phyloP scores from a whole-genome alignment of 345 rosid species.

The Pugionium dolabratum region DNA sequence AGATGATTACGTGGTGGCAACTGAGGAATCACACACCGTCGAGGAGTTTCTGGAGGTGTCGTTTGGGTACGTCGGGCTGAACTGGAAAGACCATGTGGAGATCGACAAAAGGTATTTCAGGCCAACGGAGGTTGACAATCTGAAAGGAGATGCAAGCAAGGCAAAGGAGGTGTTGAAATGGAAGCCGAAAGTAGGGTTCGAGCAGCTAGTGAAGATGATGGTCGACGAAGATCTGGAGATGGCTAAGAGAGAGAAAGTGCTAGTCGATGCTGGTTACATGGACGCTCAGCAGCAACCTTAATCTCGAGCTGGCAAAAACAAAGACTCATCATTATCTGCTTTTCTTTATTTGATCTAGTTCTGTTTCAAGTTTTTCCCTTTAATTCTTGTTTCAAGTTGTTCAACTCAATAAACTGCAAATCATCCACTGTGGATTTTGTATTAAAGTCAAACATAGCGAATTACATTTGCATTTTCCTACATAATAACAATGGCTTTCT shows the following conservation, averaged over 20 bases:
- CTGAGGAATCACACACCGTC: slow-evolving; percentile 88
- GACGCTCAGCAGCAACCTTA: slow-evolving; percentile 90
- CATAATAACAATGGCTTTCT: not conserved
- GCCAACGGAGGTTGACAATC: slow-evolving; percentile 62
- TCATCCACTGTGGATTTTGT: slow-evolving; percentile 22
- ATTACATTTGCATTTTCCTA: slow-evolving; percentile 21
- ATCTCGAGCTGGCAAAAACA: not conserved
- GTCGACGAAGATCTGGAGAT: slow-evolving; percentile 76
- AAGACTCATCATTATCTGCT: not conserved
- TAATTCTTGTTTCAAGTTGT: slow-evolving; percentile 18
- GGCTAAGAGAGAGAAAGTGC: slow-evolving; percentile 92
- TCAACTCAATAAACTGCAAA: not conserved
- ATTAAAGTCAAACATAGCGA: slow-evolving; percentile 11
- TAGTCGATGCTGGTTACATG: slow-evolving; percentile 84
- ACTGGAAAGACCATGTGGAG: slow-evolving; percentile 59
- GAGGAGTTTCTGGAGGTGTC: slow-evolving; percentile 82
- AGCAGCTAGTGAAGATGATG: slow-evolving; percentile 92
- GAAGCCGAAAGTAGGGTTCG: slow-evolving; percentile 81
- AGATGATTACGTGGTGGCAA: slow-evolving; percentile 83
- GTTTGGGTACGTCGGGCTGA: slow-evolving; percentile 60
- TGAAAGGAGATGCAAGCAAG: slow-evolving; percentile 58
- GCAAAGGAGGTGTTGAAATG: slow-evolving; percentile 55
- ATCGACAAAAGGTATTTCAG: slow-evolving; percentile 58
- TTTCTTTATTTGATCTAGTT: not conserved
- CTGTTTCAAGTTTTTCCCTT: not conserved